phyloP scores from a whole-genome alignment of 768 basidiomycete species.

The Mycena alexandri region DNA sequence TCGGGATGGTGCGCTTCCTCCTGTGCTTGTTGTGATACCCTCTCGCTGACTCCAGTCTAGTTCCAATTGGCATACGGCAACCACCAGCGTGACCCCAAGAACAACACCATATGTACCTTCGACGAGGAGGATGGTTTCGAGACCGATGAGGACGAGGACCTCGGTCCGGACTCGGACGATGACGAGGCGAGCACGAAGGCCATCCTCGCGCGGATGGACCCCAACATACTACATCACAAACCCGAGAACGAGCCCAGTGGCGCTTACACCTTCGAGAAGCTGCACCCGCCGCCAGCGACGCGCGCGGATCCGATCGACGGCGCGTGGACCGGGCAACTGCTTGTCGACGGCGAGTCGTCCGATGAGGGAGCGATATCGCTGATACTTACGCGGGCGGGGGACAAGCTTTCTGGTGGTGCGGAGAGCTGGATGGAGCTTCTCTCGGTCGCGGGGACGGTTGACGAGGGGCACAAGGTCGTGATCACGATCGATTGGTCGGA shows the following conservation, averaged over 20 bases:
- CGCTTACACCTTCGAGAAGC: conserved; percentile 24
- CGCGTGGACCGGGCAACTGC: conserved; percentile 25
- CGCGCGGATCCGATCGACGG: conserved; percentile 26
- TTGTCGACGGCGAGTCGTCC: neutral
- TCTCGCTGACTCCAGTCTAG: neutral
- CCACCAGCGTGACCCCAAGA: conserved; percentile 16
- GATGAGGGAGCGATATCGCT: conserved; percentile 21
- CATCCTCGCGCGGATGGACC: conserved; percentile 11
- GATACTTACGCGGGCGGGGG: conserved; percentile 23
- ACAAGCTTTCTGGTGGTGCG: conserved; percentile 18
- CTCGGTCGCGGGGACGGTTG: conserved; percentile 23
- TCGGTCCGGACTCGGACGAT: conserved; percentile 25
- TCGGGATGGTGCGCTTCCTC: conserved; percentile 33
- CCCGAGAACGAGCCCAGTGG: conserved; percentile 17
- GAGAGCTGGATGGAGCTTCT: conserved; percentile 21
- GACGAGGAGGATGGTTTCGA: conserved; percentile 30
- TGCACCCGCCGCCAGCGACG: conserved; percentile 15
- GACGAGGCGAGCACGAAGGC: conserved; percentile 26
- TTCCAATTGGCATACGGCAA: conserved; percentile 19
- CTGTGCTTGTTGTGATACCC: neutral
- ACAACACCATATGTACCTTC: conserved; percentile 19
- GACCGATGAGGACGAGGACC: conserved; percentile 12
- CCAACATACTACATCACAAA: conserved; percentile 2
- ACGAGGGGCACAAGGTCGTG: conserved; percentile 14
- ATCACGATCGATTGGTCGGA: conserved; percentile 28